Base-by-base conservation (phyloP, 2,329 filamentous ascomycete genomes). In the Elsinoe necatrix region DNA sequence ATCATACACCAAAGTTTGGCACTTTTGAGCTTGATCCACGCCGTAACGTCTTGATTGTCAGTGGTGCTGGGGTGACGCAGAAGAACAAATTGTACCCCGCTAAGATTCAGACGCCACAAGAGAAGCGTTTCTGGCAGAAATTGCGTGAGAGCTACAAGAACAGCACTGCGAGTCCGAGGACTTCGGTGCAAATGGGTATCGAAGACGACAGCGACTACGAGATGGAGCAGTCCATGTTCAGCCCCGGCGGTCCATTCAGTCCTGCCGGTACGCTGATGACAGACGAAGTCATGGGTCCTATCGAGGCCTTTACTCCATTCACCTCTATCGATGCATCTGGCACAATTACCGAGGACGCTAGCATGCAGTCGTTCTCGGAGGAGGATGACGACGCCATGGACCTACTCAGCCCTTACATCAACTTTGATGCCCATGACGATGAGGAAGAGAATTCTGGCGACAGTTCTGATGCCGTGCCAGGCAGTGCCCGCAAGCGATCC, bases 351-450 rank as follows among this genome's bases (percentile, higher is more conserved):
- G 54, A 60, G 27, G 59, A 60, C 16, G 21, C 47, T 1, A 52
- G 50, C 23, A 45, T 57, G 37, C 16, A 11, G 21, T 47, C 59
- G 14, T 73, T 73, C 35, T 73, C 73, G 47, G 73, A 70, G 12
- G 69, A 74, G 5, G 73, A 78, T 2, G 78, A 82, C 43, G 76
- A 80, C 21, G 80, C 84, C 60, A 76, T 90, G 9, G 81, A 86
- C 54, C 86, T 91, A 66, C 87, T 92, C 60, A 81, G 91, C 62
- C 54, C 54, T 18, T 56, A 45, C 27, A 45, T 56, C 23, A 79
- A 83, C 54, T 85, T 86, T 67, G 79, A 81, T 16, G 78, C 80
- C 18, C 81, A 80, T 4, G 80, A 80, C 9, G 85, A 86, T 7
- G 75, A 81, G 62, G 76, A 72, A 20, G 77, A 79, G 31, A 75